Conservation (phyloP, 192 early-diverging fungal species). For the Backusella parvicylindrica region DNA sequence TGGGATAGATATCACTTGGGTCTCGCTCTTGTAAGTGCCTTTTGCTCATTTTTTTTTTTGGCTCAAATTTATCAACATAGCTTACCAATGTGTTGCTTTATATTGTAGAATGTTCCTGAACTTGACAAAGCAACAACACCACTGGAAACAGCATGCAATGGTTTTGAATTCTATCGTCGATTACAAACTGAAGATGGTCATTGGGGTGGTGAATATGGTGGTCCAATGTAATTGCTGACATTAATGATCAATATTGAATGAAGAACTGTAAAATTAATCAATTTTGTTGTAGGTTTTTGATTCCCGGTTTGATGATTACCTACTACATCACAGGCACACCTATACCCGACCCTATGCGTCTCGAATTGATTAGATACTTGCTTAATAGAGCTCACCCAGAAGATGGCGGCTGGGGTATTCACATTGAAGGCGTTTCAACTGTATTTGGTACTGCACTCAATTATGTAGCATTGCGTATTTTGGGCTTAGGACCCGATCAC, state of each 20-base stretch:
- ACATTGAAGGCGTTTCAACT: slow-evolving; percentile 89
- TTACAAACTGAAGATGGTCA: slow-evolving; percentile 93
- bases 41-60: background rate
- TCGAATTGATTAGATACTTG: slow-evolving; percentile 88
- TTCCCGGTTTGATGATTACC: slow-evolving; percentile 86
- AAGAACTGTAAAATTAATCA: background rate
- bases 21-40: slow-evolving; percentile 45
- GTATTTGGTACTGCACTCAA: slow-evolving; percentile 96
- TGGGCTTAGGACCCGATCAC: slow-evolving; percentile 85
- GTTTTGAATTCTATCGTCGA: slow-evolving; percentile 83
- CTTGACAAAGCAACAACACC: slow-evolving; percentile 63
- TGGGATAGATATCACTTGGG: slow-evolving; percentile 91
- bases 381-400: slow-evolving; percentile 73
- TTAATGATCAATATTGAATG: background rate
- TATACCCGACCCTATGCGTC: slow-evolving; percentile 58
- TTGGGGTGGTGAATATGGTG: slow-evolving; percentile 95
- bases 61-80: background rate
- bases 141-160: slow-evolving; percentile 81
- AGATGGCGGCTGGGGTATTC: slow-evolving; percentile 98
- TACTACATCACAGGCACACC: slow-evolving; percentile 80
- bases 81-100: background rate
- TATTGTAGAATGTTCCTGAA: slow-evolving; percentile 45
- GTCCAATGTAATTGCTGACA: slow-evolving; percentile 63
- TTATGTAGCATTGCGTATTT: slow-evolving; percentile 84
- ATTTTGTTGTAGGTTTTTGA: slow-evolving; percentile 61